A percentile compares a stretch with the other conserved stretches of the same genome.
Evolutionary conservation across 2,329 filamentous ascomycete species (phyloP).

Genomic region (Botrytis porri): DNA sequence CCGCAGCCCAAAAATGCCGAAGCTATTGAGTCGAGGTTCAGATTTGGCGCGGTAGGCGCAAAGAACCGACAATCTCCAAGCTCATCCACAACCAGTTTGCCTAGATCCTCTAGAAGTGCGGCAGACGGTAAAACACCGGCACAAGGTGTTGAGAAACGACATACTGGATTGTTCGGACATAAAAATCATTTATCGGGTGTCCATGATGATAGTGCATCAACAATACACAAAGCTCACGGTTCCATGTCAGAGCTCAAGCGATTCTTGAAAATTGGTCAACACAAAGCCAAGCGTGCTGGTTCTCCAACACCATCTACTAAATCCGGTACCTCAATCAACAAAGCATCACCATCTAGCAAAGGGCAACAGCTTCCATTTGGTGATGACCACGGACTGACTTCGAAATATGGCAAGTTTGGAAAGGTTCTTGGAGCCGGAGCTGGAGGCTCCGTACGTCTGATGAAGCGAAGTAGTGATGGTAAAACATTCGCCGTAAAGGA

Average conservation of each 20-base stretch:
- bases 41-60: constrained; percentile 65
- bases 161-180: constrained; percentile 44
- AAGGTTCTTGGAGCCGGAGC: constrained; percentile 91
- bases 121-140: constrained; percentile 41
- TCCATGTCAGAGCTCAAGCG: constrained; percentile 95
- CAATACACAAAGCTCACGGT: constrained; percentile 57
- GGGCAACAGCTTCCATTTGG: constrained; percentile 78
- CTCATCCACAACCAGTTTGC: constrained; percentile 51
- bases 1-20: constrained; percentile 64
- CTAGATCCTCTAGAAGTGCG: constrained; percentile 41
- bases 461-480: constrained; percentile 89
- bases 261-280: constrained; percentile 82
- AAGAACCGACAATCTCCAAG: constrained; percentile 62
- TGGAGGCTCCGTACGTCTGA: constrained; percentile 87
- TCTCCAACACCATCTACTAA: constrained; percentile 58
- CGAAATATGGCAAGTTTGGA: constrained; percentile 94
- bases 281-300: constrained; percentile 63
- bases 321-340: constrained; percentile 42
- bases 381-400: constrained; percentile 85
- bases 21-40: constrained; percentile 75
- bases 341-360: constrained; percentile 47
- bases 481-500: constrained; percentile 98
- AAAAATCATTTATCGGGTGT: constrained; percentile 47
- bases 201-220: constrained; percentile 46
- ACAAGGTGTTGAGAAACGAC: constrained; percentile 52